Base-by-base conservation (phyloP, 345 rosid genomes). In the Salix udensis region DNA sequence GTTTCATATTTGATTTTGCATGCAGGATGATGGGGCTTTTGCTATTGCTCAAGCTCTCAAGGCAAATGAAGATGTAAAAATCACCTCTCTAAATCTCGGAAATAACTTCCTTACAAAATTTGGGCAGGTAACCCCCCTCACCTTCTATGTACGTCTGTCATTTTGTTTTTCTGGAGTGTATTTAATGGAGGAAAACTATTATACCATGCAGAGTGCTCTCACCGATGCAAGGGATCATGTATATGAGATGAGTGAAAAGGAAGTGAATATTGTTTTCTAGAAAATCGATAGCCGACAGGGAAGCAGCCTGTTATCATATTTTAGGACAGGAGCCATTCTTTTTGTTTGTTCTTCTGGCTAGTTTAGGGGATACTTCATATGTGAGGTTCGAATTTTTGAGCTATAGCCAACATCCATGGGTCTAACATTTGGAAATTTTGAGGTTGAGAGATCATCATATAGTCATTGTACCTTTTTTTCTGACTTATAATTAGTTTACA, bases 21-120 rank as follows among this genome's bases (percentile, higher is more conserved):
- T 82, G 37, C 82, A 94, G 98, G 97, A 95, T 77, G 97, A 95
- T 77, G 98, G 97, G 55, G 98, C 97, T 75, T 95, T 95, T 26
- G 88, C 98, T 28, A 91, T 95, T 69, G 98, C 97, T 75, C 97
- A 91, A 87, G 97, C 97, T 21, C 86, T 95, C 73, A 95, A 95
- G 87, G 89, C 96, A 26, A 95, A 93, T 74, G 97, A 90, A 87
- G 97, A 93, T 81, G 97, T 91, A 13, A 88, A 91, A 2, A 89
- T 95, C 48, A 81, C 91, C 73, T 91, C 97, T 12, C 76, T 95
- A 70, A 91, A 93, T 83, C 97, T 95, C 1, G 89, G 92, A 52
- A 93, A 86, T 75, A 95, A 95, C 86, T 91, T 95, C 84, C 88
- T 95, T 74, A 91, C 97, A 52, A 95, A 95, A 84, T 93, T 93